Percentiles rank a stretch among this genome's conserved stretches.
phyloP scores from a whole-genome alignment of 2,329 filamentous ascomycete species.

The Niveomyces coronatus region DNA sequence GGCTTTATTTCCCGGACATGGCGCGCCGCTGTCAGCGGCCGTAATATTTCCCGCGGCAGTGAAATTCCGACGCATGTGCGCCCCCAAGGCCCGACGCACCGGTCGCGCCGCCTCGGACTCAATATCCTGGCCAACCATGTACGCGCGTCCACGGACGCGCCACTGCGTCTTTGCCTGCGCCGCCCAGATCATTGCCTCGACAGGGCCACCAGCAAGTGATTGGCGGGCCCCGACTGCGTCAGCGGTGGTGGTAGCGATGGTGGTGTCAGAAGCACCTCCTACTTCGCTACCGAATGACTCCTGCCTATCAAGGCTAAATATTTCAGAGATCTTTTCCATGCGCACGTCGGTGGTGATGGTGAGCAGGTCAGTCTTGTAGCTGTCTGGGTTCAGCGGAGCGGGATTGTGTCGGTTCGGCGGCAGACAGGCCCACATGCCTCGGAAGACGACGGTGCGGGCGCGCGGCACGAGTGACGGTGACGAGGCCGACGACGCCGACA shows the following conservation, averaged over 20 bases:
- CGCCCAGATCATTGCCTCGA: conserved; percentile 83
- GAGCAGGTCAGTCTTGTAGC: conserved; percentile 66
- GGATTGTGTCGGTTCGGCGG: conserved; percentile 63
- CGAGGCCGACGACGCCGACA: conserved; percentile 27
- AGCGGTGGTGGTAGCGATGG: conserved; percentile 12
- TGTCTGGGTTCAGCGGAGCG: conserved; percentile 56
- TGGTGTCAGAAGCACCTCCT: no score
- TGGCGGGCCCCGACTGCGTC: conserved; percentile 2
- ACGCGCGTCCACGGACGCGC: conserved; percentile 69
- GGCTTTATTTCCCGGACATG: conserved; percentile 5
- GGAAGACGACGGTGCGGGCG: conserved; percentile 71
- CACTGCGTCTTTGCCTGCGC: conserved; percentile 65
- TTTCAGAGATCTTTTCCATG: conserved; percentile 72
- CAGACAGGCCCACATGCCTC: conserved; percentile 71
- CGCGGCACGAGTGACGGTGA: conserved; percentile 40
- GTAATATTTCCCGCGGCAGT: no score
- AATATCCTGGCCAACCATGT: conserved; percentile 62
- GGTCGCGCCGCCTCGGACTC: conserved; percentile 33
- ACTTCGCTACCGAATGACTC: no score
- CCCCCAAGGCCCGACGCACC: conserved; percentile 49
- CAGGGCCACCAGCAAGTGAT: conserved; percentile 54
- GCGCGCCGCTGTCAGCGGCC: no score
- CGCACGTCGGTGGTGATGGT: conserved; percentile 81
- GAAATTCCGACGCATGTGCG: conserved; percentile 45
- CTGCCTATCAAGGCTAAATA: conserved; percentile 43